phyloP scores from a whole-genome alignment of 495 filamentous ascomycete species.

The Tuber indicum region DNA sequence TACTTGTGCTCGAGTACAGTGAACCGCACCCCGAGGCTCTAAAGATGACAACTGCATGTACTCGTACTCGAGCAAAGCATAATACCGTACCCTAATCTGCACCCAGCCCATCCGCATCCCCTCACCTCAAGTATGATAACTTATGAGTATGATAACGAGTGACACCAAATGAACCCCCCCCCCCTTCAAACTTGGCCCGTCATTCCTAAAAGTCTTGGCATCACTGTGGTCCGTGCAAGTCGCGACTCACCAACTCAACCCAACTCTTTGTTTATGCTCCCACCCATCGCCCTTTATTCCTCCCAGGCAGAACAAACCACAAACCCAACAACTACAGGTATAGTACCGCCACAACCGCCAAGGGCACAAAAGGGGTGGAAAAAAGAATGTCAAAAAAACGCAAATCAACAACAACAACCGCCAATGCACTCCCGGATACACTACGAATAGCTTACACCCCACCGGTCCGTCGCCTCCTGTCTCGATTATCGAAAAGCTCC shows the following conservation, averaged over 20 bases:
- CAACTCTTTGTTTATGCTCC: constrained; percentile 16
- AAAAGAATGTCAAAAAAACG: constrained; percentile 11
- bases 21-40: background rate
- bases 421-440: constrained; percentile 25
- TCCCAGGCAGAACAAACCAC: background rate
- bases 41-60: background rate
- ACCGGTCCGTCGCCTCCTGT: constrained; percentile 58
- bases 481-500: constrained; percentile 61
- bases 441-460: constrained; percentile 38
- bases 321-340: background rate
- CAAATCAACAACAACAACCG: constrained; percentile 13
- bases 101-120: background rate
- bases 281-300: background rate
- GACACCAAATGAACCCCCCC: background rate
- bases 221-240: background rate
- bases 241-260: constrained; percentile 2
- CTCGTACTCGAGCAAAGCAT: background rate
- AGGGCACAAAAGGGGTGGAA: background rate
- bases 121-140: background rate
- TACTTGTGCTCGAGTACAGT: too few species aligned
- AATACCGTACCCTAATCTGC: background rate
- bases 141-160: background rate
- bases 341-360: background rate
- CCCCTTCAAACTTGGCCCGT: background rate
- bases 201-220: constrained; percentile 9